Evolutionary conservation across 2,329 filamentous ascomycete species (phyloP).

Genomic region (Cladosporium sphaerospermum): DNA sequence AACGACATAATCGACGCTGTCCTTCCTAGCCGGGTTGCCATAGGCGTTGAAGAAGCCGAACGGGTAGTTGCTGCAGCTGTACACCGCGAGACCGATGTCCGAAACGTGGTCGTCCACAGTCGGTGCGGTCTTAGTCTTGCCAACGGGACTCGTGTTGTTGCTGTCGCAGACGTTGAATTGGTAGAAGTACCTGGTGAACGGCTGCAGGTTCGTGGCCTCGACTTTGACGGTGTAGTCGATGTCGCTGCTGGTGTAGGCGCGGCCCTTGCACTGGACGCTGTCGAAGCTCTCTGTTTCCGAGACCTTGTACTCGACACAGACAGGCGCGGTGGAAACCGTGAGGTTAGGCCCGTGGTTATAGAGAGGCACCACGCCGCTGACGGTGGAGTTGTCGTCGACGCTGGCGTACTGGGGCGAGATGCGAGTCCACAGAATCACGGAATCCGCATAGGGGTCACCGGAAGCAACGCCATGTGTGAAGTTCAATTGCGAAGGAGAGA

Average conservation of each 20-base stretch:
- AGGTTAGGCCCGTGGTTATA: constrained; percentile 51
- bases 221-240: constrained; percentile 73
- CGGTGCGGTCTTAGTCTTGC: constrained; percentile 65
- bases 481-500: constrained; percentile 44
- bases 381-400: constrained; percentile 42
- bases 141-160: constrained; percentile 54
- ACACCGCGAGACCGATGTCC: constrained; percentile 59
- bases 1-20: constrained; percentile 43
- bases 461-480: constrained; percentile 54
- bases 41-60: constrained; percentile 34
- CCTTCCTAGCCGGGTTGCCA: constrained; percentile 36
- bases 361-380: constrained; percentile 49
- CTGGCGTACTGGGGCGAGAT: constrained; percentile 35
- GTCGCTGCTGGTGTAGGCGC: constrained; percentile 63
- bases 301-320: constrained; percentile 63
- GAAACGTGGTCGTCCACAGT: constrained; percentile 49
- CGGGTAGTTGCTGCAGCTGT: constrained; percentile 63
- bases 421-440: constrained; percentile 39
- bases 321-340: constrained; percentile 50
- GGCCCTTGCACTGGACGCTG: constrained; percentile 50
- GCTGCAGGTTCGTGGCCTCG: constrained; percentile 56
- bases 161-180: constrained; percentile 64
- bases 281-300: constrained; percentile 43
- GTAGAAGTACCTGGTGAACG: constrained; percentile 63
- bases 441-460: constrained; percentile 41